Evolutionary conservation across 306 rosid species (phyloP).

Genomic region (Styphnolobium japonicum): DNA sequence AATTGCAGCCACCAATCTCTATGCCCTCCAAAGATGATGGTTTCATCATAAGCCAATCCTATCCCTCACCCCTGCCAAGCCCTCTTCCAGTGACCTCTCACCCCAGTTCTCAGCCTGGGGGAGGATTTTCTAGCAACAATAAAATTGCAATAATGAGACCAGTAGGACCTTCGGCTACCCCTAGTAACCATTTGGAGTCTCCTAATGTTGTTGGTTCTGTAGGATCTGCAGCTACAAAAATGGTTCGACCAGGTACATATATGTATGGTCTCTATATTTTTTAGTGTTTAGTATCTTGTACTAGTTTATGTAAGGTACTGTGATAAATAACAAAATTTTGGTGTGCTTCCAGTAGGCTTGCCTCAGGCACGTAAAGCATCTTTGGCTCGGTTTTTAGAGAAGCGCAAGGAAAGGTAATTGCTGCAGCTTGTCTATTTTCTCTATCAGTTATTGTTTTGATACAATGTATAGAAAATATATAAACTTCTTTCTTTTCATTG

Average conservation of each 20-base stretch:
- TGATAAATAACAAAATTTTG: not conserved
- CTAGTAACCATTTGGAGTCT: slow-evolving; percentile 44
- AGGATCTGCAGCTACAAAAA: slow-evolving; percentile 40
- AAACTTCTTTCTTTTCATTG: not conserved
- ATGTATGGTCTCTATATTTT: not conserved
- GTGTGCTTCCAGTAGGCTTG: slow-evolving; percentile 51
- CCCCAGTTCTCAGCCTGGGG: slow-evolving; percentile 34
- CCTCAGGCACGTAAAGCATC: slow-evolving; percentile 98
- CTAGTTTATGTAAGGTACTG: not conserved
- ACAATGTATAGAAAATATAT: not conserved
- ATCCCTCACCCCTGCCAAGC: slow-evolving; percentile 40
- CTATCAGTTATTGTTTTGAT: not conserved
- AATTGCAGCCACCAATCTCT: slow-evolving; percentile 40
- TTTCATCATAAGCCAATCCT: slow-evolving; percentile 42
- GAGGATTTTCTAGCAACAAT: slow-evolving; percentile 42
- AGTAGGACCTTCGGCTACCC: slow-evolving; percentile 37
- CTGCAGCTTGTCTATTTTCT: not conserved
- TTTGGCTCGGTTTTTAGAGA: slow-evolving; percentile 87
- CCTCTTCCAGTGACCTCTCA: slow-evolving; percentile 43
- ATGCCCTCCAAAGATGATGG: slow-evolving; percentile 43
- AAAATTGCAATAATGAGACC: slow-evolving; percentile 42
- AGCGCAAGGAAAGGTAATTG: slow-evolving; percentile 91
- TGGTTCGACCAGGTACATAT: slow-evolving; percentile 59
- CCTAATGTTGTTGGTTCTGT: slow-evolving; percentile 36
- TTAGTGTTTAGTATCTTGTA: not conserved